Base-by-base conservation (phyloP, 768 basidiomycete genomes). In the Boletus patriciae region DNA sequence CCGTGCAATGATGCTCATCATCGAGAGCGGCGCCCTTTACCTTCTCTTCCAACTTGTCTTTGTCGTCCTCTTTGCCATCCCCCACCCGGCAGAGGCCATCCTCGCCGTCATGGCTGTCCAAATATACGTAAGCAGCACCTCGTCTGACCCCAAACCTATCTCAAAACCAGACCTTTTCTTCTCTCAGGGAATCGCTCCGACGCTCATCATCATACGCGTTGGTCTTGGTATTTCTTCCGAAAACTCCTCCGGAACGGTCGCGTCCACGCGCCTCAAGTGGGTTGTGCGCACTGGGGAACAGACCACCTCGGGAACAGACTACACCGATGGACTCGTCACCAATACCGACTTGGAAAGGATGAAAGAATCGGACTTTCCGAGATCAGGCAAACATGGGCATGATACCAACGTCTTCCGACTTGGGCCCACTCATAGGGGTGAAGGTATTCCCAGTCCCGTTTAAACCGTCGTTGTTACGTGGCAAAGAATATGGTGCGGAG, bases 1-100 rank as follows among this genome's bases (percentile, higher is more conserved):
- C 36, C 67, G 52, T 19, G 76, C 73, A 3, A 69, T 73, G 36
- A 61, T 52, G 40, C 71, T 79, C 52, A 60, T 78, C 56, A 50
- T 78, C 52, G 77, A 78, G 62, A 74, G 75, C 29, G 77, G 77
- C 3, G 61, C 65, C 25, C 67, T 78, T 40, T 78, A 76, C 63
- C 68, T 78, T n/a, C 46, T 66, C 21, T 67, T 67, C 44, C 77
- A 79, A 46, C 55, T 79, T 40, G 40, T 76, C n/a, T 76, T 78
- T n/a, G 74, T 76, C 46, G 57, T 74, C 16, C 68, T 78, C 29
- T 70, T 77, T 47, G 69, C 77, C 21, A 52, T 70, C 15, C 31
- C 58, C 27, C 66, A 68, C 50, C 66, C 71, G 8, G 75, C 78
- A n/a, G 66, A 73, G 51, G 73, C 60, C 7, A 66, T 79, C 43